phyloP scores from a whole-genome alignment of 1,139 yeast species.

The Scheffersomyces insectosa region DNA sequence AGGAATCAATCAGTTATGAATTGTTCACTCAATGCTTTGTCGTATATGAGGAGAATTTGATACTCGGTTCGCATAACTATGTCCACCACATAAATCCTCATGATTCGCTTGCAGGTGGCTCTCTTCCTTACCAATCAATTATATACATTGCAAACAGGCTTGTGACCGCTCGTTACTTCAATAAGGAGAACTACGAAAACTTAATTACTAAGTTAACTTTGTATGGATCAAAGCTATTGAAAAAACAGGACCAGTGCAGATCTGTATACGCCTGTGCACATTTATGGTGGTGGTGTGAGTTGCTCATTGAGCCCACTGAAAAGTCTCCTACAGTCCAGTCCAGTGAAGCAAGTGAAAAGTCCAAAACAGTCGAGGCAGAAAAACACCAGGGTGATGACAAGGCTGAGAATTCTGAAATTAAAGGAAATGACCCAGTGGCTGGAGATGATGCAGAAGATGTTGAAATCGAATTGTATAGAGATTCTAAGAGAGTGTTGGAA shows the following conservation, averaged over 20 bases:
- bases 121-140: constrained; percentile 41
- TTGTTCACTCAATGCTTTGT: constrained; percentile 86
- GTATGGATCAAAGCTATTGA: constrained; percentile 83
- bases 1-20: constrained; percentile 69
- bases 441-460: constrained; percentile 6
- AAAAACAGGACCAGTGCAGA: constrained; percentile 93
- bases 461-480: constrained; percentile 23
- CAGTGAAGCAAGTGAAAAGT: constrained; percentile 1
- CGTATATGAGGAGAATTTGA: constrained; percentile 76
- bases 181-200: constrained; percentile 68
- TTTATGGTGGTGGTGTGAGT: constrained; percentile 89
- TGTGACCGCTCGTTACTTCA: constrained; percentile 58
- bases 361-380: not conserved
- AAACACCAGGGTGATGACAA: constrained; percentile 3
- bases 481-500: constrained; percentile 47
- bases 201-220: constrained; percentile 83
- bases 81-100: constrained; percentile 30
- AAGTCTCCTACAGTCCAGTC: constrained; percentile 23
- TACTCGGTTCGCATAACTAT: constrained; percentile 18
- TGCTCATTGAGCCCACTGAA: constrained; percentile 22
- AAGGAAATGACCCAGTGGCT: constrained; percentile 6
- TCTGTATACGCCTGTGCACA: constrained; percentile 88
- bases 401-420: constrained; percentile 4
- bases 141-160: constrained; percentile 61
- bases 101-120: constrained; percentile 39